These are phyloP conservation scores for Salvia hispanica DNA, from an alignment of 257 asterid species.

Conservation along the genomic window DNA sequence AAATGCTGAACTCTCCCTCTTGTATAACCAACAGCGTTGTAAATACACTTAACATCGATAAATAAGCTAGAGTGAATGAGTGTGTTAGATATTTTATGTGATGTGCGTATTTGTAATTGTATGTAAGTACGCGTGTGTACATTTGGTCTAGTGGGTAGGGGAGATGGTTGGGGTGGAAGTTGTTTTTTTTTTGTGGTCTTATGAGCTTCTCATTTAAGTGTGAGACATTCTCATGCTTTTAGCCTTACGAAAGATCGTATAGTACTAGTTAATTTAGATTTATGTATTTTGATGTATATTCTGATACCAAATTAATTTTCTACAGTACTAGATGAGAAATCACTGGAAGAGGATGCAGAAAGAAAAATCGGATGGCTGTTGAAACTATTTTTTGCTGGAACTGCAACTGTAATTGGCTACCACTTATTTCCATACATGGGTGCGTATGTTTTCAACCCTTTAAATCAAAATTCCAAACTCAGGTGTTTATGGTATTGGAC, in stretches of 20 bases:
- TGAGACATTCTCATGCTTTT: conserved; percentile 10
- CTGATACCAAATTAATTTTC: conserved; percentile 12
- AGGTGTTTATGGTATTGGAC: conserved; percentile 27
- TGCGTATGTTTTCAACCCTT: conserved; percentile 57
- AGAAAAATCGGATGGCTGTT: conserved; percentile 89
- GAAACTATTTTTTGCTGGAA: conserved; percentile 76
- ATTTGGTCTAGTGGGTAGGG: background rate
- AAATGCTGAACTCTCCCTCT: background rate
- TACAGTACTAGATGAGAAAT: conserved; percentile 53
- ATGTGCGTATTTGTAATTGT: background rate
- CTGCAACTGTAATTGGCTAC: conserved; percentile 75
- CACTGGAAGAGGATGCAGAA: conserved; percentile 87
- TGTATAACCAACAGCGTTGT: background rate
- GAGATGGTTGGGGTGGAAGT: background rate
- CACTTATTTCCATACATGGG: conserved; percentile 92
- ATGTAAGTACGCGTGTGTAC: background rate
- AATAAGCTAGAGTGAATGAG: conserved; percentile 3
- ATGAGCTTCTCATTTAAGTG: conserved; percentile 2
- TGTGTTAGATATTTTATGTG: background rate
- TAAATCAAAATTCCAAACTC: conserved; percentile 25
- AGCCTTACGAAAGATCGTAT: background rate
- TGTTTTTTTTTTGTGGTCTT: conserved; percentile 17
- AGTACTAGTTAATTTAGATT: conserved; percentile 8
- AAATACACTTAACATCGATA: background rate
- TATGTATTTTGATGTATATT: conserved; percentile 5